Percentiles rank a stretch among this genome's conserved stretches.
These are phyloP conservation scores for Pseudoscleropodium purum DNA, from an alignment of 225 moss, liverwort and hornwort species.

Conservation along the genomic window DNA sequence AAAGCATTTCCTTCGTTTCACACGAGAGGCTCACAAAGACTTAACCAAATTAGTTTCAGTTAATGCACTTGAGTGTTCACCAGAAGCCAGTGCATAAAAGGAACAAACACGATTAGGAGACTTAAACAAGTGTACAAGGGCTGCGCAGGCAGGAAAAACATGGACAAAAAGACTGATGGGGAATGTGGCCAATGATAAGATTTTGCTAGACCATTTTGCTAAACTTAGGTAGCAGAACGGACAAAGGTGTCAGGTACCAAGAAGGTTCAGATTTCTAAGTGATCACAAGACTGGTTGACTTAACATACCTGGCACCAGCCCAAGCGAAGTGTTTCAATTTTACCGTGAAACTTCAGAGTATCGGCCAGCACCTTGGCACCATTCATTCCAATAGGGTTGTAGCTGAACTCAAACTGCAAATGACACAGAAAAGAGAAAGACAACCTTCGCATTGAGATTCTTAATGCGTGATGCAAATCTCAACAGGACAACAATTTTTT, in stretches of 20 bases:
- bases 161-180: background rate
- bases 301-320: constrained; percentile 89
- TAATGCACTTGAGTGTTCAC: background rate
- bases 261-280: background rate
- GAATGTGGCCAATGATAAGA: background rate
- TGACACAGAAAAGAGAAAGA: background rate
- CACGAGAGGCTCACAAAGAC: background rate
- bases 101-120: background rate
- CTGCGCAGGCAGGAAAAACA: background rate
- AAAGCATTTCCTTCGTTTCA: background rate
- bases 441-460: background rate
- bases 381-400: constrained; percentile 85
- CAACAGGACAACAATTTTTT: background rate
- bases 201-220: background rate
- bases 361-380: constrained; percentile 86
- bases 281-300: background rate
- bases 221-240: background rate
- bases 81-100: background rate
- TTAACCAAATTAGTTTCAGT: background rate
- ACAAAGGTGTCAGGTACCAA: background rate
- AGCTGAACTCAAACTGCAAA: constrained; percentile 82
- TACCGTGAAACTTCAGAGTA: constrained; percentile 80
- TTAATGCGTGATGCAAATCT: background rate
- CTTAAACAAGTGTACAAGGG: background rate
- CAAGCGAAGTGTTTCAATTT: constrained; percentile 83